Conservation (phyloP, 2,329 filamentous ascomycete genomes). For the Fusarium penzigii region DNA sequence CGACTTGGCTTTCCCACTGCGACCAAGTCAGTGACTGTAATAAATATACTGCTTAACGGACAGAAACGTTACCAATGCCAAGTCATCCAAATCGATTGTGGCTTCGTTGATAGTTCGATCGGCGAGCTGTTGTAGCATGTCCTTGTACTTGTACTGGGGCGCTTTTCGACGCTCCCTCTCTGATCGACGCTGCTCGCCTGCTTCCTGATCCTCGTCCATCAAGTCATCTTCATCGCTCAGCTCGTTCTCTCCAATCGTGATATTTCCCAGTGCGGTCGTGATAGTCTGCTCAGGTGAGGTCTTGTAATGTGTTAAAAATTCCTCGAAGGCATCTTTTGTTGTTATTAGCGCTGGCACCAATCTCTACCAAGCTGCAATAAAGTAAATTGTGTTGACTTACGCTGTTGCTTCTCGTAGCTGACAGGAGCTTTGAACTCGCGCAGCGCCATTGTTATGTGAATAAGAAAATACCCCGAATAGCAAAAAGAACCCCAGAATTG, state of each 20-base stretch:
- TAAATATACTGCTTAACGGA: not conserved
- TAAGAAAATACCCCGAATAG: slow-evolving; percentile 17
- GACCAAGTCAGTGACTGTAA: slow-evolving; percentile 17
- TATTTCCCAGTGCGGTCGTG: slow-evolving; percentile 77
- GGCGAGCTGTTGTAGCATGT: slow-evolving; percentile 82
- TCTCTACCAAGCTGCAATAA: slow-evolving; percentile 2
- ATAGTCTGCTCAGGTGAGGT: slow-evolving; percentile 69
- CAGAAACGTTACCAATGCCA: slow-evolving; percentile 62
- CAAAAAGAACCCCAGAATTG: slow-evolving; percentile 11
- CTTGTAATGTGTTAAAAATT: slow-evolving; percentile 89
- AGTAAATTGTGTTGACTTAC: slow-evolving; percentile 47
- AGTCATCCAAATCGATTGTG: slow-evolving; percentile 84
- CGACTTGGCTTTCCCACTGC: slow-evolving; percentile 72
- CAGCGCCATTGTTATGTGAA: slow-evolving; percentile 70
- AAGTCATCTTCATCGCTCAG: slow-evolving; percentile 90
- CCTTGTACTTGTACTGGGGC: slow-evolving; percentile 83
- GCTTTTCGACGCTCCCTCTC: slow-evolving; percentile 50
- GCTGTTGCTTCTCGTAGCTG: slow-evolving; percentile 84
- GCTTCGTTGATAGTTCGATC: slow-evolving; percentile 78
- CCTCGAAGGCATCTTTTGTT: slow-evolving; percentile 72
- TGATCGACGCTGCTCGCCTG: slow-evolving; percentile 50
- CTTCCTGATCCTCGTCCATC: slow-evolving; percentile 78
- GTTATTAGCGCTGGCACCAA: slow-evolving; percentile 29
- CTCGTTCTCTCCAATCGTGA: slow-evolving; percentile 85
- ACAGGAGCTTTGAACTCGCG: slow-evolving; percentile 76